These are phyloP conservation scores for Spizellomyces sp. DNA, from an alignment of 192 early-diverging fungal genomes.

Conservation along the genomic window DNA sequence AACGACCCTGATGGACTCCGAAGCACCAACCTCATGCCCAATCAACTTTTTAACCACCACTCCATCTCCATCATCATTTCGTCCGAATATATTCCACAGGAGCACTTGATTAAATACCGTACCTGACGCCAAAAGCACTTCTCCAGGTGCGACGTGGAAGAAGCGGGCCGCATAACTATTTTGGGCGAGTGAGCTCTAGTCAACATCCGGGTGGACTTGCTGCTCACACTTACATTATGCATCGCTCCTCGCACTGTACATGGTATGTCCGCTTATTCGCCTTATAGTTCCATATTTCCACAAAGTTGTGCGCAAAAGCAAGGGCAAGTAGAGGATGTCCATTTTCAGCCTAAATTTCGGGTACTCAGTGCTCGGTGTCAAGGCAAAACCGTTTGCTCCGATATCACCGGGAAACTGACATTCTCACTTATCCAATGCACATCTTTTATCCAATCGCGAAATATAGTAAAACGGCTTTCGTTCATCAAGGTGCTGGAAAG, in stretches of 20 bases:
- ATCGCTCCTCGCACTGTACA: constrained; percentile 65
- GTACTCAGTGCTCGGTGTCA: not conserved
- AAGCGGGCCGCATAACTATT: constrained; percentile 69
- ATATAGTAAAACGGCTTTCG: constrained; percentile 39
- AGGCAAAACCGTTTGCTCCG: constrained; percentile 3
- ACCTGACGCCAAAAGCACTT: constrained; percentile 66
- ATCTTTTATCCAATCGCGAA: constrained; percentile 80
- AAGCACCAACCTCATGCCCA: constrained; percentile 44
- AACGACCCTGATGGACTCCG: no score
- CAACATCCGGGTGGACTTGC: no score
- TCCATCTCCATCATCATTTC: constrained; percentile 43
- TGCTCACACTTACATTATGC: constrained; percentile 49
- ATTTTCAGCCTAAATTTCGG: not conserved
- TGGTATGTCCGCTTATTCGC: constrained; percentile 26
- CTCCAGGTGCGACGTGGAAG: constrained; percentile 52
- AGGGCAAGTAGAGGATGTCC: constrained; percentile 55
- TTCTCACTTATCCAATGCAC: constrained; percentile 64
- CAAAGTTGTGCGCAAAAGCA: constrained; percentile 77
- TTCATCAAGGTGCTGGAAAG: constrained; percentile 20
- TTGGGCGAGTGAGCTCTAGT: no score
- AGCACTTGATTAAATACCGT: constrained; percentile 85
- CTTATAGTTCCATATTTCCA: constrained; percentile 56
- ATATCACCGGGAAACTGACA: constrained; percentile 20
- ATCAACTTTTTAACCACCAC: constrained; percentile 47
- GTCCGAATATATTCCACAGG: constrained; percentile 61